Conservation (phyloP, 1,284 basidiomycete genomes). For the Sanghuangporus baumii region DNA sequence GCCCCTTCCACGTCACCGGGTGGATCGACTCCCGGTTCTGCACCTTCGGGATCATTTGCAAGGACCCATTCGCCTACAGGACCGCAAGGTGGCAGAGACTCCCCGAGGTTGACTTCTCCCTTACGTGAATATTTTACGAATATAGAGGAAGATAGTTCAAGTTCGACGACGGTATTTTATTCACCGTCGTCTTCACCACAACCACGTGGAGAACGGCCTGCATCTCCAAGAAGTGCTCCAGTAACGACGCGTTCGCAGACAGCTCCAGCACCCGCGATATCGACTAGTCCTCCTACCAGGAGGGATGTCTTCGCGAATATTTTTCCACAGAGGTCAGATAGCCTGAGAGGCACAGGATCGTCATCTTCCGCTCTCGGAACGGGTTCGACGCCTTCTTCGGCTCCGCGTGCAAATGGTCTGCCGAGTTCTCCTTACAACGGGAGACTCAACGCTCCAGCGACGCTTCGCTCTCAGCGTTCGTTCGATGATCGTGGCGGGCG, state of each 20-base stretch:
- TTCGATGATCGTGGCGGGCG: constrained; percentile 14
- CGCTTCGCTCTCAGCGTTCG: constrained; percentile 10
- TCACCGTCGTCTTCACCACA: constrained; percentile 14
- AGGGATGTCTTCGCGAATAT: neutral
- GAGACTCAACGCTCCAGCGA: neutral
- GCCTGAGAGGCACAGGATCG: constrained; percentile 2
- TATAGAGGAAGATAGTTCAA: constrained; percentile 7
- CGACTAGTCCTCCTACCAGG: neutral
- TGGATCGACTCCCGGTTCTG: neutral
- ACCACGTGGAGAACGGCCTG: neutral
- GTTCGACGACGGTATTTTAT: constrained; percentile 10
- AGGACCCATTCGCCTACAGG: neutral
- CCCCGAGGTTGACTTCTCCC: constrained; percentile 14
- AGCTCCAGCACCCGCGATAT: neutral
- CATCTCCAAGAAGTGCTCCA: constrained; percentile 5
- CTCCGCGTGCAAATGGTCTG: constrained; percentile 1
- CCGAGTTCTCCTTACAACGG: constrained; percentile 13
- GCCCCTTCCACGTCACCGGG: constrained; percentile 21
- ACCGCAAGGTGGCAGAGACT: constrained; percentile 9
- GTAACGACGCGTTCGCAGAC: neutral
- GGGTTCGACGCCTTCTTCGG: neutral
- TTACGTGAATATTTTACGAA: constrained; percentile 14
- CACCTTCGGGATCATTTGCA: neutral
- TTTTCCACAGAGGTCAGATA: constrained; percentile 13
- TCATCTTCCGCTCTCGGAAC: neutral